These are phyloP conservation scores for Delphinella strobiligena DNA, from an alignment of 2,329 filamentous ascomycete genomes.

Conservation along the genomic window DNA sequence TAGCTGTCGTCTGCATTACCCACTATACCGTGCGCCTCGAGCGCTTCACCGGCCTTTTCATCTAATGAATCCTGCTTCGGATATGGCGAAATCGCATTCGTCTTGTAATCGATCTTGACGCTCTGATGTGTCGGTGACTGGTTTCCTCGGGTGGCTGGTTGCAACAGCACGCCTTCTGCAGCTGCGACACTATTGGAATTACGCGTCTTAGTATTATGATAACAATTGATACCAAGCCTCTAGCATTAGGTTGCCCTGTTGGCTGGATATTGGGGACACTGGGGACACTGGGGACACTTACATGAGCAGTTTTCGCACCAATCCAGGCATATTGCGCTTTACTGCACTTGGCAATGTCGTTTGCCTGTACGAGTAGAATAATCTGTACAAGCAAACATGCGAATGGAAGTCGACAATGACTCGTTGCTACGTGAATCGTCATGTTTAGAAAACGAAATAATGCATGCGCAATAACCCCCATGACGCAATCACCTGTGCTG, in stretches of 20 bases:
- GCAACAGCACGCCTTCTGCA: slow-evolving; percentile 70
- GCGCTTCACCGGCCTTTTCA: slow-evolving; percentile 23
- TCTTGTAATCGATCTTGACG: slow-evolving; percentile 60
- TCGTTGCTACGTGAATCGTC: too few relatives aligned
- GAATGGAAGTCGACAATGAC: too few relatives aligned
- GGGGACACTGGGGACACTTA: slow-evolving; percentile 17
- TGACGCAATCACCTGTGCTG: too few relatives aligned
- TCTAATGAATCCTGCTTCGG: slow-evolving; percentile 25
- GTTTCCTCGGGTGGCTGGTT: slow-evolving; percentile 49
- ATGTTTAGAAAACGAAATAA: too few relatives aligned
- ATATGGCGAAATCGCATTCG: slow-evolving; percentile 38
- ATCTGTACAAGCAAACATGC: too few relatives aligned
- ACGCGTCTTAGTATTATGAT: neutral
- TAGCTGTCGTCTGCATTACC: slow-evolving; percentile 30
- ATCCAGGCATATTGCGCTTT: slow-evolving; percentile 50
- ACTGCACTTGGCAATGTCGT: slow-evolving; percentile 3
- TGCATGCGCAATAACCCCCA: too few relatives aligned
- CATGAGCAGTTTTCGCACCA: slow-evolving; percentile 70
- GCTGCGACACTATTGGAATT: slow-evolving; percentile 40
- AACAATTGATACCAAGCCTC: too few relatives aligned
- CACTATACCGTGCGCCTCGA: slow-evolving; percentile 42
- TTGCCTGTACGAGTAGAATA: too few relatives aligned
- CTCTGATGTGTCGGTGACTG: slow-evolving; percentile 38
- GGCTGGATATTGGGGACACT: neutral
- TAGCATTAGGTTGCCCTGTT: neutral